Base-by-base conservation (phyloP, 176 grass and related monocot species). In the Poa annua region DNA sequence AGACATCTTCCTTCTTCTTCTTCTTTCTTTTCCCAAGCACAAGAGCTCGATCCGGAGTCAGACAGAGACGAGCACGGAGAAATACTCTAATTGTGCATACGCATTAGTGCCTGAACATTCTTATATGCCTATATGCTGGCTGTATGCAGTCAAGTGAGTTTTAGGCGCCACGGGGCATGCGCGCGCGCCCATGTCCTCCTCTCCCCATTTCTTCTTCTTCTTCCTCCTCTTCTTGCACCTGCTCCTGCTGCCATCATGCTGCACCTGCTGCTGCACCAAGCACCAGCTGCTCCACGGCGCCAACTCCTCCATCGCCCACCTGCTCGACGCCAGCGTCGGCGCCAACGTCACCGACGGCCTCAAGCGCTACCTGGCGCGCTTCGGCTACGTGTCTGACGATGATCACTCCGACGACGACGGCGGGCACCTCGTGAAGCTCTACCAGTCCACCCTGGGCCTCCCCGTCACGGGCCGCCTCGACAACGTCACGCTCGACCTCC, bases 321-420 rank as follows among this genome's bases (percentile, higher is more conserved):
- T 56, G 11, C 5, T 71, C n/a, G 68, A 41, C n/a, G 4, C 29
- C 2, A 29, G 19, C 20, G 11, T 1, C 20, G 11, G 3, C 70
- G 44, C 49, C 74, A 38, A n/a, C 50, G 32, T 74, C 45, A 74
- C 71, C 21, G 75, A 29, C 55, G 47, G 71, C 45, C 75, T 78
- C 21, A 61, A 17, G 75, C 34, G 75, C 21, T 78, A 78, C 75
- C 75, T 78, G 21, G 75, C 75, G 55, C 75, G 75, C 13, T 78
- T 78, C 38, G 75, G 75, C 55, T 78, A 62, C 55, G 13, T 9
- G 14, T 74, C 71, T 17, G 45, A 49, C 29, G 29, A 29, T 11
- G 8, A 44, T 50, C 48, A 50, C 48, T 50, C 13, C 45, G 71
- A 33, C 45, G 69, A 5, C 69, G 71, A 15, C 71, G 70, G 10